These are phyloP conservation scores for Mantamonas sphyraenae DNA, from an alignment of 78 protist species.

Conservation along the genomic window DNA sequence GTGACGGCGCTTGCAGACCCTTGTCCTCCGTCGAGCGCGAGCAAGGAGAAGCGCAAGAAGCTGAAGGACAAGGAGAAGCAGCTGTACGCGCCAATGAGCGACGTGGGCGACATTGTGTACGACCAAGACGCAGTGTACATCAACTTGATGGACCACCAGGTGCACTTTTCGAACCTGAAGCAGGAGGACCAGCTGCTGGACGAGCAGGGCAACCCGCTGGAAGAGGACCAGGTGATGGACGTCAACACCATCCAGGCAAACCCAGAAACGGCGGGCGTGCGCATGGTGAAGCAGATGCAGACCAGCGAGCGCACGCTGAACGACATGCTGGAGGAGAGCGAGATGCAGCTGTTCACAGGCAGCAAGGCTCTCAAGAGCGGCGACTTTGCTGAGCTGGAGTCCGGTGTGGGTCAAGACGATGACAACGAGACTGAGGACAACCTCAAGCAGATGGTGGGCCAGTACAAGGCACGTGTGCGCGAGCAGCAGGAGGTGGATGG, in stretches of 20 bases:
- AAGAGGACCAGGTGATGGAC: conserved; percentile 23
- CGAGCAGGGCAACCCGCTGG: not conserved
- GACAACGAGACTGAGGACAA: conserved; percentile 9
- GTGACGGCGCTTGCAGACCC: conserved; percentile 84
- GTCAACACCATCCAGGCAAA: conserved; percentile 6
- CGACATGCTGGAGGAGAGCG: conserved; percentile 38
- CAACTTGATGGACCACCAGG: conserved; percentile 27
- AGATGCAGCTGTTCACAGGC: conserved; percentile 25
- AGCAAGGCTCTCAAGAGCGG: conserved; percentile 21
- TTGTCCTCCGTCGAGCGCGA: conserved; percentile 76
- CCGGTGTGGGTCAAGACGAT: conserved; percentile 1
- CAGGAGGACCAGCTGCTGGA: not conserved
- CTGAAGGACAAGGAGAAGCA: conserved; percentile 31
- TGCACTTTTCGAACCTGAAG: conserved; percentile 17
- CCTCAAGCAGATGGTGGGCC: no score
- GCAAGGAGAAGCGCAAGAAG: not conserved
- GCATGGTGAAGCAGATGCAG: conserved; percentile 53
- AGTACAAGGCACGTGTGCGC: not conserved
- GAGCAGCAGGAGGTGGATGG: not conserved
- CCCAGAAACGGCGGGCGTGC: conserved; percentile 56
- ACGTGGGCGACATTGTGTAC: conserved; percentile 89
- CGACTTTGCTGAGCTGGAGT: not conserved
- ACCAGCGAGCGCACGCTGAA: conserved; percentile 12
- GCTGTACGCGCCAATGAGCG: conserved; percentile 46
- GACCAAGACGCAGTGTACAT: conserved; percentile 96